Percentiles rank a stretch among this genome's conserved stretches.
phyloP scores from a whole-genome alignment of 768 basidiomycete genomes.

The Boletus eberwhitei region DNA sequence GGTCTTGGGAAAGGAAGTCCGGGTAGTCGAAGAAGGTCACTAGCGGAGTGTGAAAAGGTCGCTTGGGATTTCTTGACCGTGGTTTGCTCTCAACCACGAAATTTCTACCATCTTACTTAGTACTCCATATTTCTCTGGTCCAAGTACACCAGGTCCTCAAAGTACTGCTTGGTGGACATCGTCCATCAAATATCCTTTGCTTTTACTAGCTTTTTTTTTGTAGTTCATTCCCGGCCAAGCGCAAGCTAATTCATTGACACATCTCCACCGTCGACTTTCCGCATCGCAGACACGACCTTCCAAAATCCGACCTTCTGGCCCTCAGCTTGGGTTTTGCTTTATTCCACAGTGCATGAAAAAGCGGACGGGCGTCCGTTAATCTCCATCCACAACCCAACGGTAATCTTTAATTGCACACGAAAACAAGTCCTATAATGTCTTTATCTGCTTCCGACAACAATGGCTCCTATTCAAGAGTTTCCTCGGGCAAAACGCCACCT shows the following conservation, averaged over 20 bases:
- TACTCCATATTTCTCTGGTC: constrained; percentile 36
- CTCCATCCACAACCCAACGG: constrained; percentile 34
- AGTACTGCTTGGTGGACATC: constrained; percentile 31
- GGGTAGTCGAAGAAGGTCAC: constrained; percentile 4
- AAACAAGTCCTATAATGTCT: constrained; percentile 76
- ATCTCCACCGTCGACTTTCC: constrained; percentile 19
- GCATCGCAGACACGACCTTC: constrained; percentile 28
- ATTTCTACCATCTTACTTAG: constrained; percentile 38
- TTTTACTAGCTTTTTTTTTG: constrained; percentile 22
- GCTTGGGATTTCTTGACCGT: constrained; percentile 24
- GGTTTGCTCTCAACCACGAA: constrained; percentile 31
- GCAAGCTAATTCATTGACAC: constrained; percentile 33
- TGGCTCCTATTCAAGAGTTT: constrained; percentile 75
- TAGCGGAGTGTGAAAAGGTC: constrained; percentile 34
- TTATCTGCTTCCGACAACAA: constrained; percentile 83
- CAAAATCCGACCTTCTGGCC: constrained; percentile 17
- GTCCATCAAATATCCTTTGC: constrained; percentile 33
- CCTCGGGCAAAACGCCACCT: constrained; percentile 86
- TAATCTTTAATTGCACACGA: constrained; percentile 81
- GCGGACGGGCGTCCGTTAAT: constrained; percentile 33
- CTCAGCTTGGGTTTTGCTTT: constrained; percentile 18
- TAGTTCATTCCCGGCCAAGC: constrained; percentile 25
- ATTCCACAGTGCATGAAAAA: constrained; percentile 33
- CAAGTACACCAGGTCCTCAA: constrained; percentile 33
- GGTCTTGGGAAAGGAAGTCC: constrained; percentile 24